These are phyloP conservation scores for Filosporella fistucella DNA, from an alignment of 495 filamentous ascomycete species.

Conservation along the genomic window DNA sequence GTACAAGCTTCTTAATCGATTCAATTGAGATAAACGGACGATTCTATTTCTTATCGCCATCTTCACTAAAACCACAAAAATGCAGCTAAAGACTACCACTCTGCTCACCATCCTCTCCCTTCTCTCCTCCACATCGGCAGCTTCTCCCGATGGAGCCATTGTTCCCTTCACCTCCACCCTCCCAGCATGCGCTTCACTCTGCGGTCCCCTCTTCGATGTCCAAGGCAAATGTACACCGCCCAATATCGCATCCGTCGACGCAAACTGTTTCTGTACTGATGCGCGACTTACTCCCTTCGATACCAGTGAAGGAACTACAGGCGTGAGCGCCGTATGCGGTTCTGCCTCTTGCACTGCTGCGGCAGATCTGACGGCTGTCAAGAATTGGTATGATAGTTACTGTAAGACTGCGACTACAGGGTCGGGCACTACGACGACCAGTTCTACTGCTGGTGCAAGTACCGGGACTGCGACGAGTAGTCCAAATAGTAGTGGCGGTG, in stretches of 20 bases:
- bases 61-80: no score
- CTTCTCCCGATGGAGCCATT: conserved; percentile 16
- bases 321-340: conserved; percentile 12
- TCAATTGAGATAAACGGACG: no score
- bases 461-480: conserved; percentile 11
- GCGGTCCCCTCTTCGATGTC: conserved; percentile 47
- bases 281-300: conserved; percentile 33
- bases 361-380: conserved; percentile 34
- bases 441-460: background rate
- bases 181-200: conserved; percentile 40
- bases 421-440: conserved; percentile 5
- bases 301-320: conserved; percentile 6
- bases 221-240: conserved; percentile 50
- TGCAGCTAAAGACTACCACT: background rate
- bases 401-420: conserved; percentile 11
- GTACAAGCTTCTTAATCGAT: no score
- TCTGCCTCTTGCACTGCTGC: conserved; percentile 7
- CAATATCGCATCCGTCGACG: conserved; percentile 21
- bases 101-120: conserved; percentile 12
- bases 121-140: conserved; percentile 8
- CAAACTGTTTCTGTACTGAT: conserved; percentile 44
- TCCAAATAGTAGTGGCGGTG: background rate
- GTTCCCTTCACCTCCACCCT: conserved; percentile 37
- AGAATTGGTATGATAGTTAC: conserved; percentile 44
- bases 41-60: no score